phyloP scores from a whole-genome alignment of 306 rosid species.

The Lathyrus tuberosus region DNA sequence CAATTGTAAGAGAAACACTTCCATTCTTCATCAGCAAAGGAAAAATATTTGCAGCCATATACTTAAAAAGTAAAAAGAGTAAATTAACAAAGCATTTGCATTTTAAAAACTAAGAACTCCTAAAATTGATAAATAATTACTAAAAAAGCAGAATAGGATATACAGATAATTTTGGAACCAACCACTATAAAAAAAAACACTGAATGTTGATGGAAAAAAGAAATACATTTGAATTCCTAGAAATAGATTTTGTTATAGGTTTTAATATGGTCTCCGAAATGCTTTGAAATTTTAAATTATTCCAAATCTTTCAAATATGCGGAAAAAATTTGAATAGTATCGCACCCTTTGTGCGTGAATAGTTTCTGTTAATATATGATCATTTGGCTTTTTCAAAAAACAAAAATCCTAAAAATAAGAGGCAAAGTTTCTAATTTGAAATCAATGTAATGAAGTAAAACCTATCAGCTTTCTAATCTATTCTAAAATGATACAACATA shows the following conservation, averaged over 20 bases:
- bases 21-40: conserved; percentile 24
- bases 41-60: neutral
- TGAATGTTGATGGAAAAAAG: conserved; percentile 18
- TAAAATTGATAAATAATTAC: conserved; percentile 13
- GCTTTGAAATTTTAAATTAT: conserved; percentile 7
- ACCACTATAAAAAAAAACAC: conserved; percentile 11
- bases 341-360: no score
- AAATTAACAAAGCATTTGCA: conserved; percentile 30
- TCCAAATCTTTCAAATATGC: conserved; percentile 25
- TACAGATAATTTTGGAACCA: conserved; percentile 28
- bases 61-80: neutral
- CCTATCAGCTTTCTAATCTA: conserved; percentile 12
- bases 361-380: no score
- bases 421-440: conserved; percentile 10
- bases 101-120: neutral
- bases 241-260: no score
- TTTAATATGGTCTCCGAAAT: conserved; percentile 1
- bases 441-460: conserved; percentile 9
- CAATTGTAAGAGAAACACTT: conserved; percentile 24
- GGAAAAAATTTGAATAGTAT: no score
- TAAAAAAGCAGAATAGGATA: conserved; percentile 28
- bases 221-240: conserved; percentile 28
- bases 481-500: conserved; percentile 24
- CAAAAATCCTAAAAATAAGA: neutral
- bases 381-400: no score